A percentile compares a stretch with the other conserved stretches of the same genome.
These are phyloP conservation scores for Lantana camara DNA, from an alignment of 257 asterid species.

Conservation along the genomic window DNA sequence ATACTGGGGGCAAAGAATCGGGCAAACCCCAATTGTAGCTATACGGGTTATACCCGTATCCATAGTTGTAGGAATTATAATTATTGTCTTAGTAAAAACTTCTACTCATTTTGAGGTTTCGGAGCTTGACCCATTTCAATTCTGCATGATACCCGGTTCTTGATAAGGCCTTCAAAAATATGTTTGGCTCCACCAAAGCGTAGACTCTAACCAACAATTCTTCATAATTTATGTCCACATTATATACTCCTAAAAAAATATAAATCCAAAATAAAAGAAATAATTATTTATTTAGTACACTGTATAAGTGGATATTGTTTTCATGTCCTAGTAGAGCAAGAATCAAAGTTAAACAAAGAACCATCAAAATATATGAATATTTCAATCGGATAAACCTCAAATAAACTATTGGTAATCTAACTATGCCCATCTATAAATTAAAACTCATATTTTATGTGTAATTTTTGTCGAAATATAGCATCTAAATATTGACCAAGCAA, in stretches of 20 bases:
- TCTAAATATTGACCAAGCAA: too few species aligned
- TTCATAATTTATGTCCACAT: conserved; percentile 42
- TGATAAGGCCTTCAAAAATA: conserved; percentile 42
- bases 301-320: too few species aligned
- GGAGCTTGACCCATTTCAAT: conserved; percentile 42
- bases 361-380: too few species aligned
- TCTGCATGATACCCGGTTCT: conserved; percentile 58
- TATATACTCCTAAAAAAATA: conserved; percentile 41
- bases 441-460: too few species aligned
- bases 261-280: not conserved
- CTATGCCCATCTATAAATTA: too few species aligned
- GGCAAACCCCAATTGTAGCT: conserved; percentile 19
- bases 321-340: too few species aligned
- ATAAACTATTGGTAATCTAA: too few species aligned
- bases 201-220: conserved; percentile 34
- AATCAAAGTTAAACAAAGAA: too few species aligned
- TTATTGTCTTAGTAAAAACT: not conserved
- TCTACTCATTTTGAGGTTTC: conserved; percentile 36
- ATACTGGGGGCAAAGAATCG: not conserved
- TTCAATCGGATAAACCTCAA: too few species aligned
- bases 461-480: too few species aligned
- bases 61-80: conserved; percentile 14
- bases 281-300: too few species aligned
- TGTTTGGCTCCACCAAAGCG: conserved; percentile 56
- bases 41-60: conserved; percentile 31